Conservation (phyloP, 2,329 filamentous ascomycete species). For the Cladosporium sphaerospermum region DNA sequence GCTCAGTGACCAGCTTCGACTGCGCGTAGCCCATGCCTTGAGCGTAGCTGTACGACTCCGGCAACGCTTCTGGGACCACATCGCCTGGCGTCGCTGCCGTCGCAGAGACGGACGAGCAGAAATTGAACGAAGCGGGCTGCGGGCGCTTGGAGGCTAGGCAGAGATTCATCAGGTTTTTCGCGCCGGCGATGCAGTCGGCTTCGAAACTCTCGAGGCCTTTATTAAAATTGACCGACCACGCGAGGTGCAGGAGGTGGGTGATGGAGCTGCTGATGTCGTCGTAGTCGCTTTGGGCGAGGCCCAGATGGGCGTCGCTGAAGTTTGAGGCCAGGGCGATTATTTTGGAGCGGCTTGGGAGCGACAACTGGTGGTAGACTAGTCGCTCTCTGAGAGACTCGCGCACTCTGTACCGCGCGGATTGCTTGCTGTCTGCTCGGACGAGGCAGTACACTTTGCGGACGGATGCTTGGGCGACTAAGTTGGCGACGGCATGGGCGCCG, state of each 20-base stretch:
- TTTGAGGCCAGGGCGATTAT: constrained; percentile 22
- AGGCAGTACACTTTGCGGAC: constrained; percentile 29
- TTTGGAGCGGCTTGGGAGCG: constrained; percentile 21
- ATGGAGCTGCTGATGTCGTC: constrained; percentile 17
- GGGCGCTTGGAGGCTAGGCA: constrained; percentile 22
- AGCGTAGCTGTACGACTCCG: neutral
- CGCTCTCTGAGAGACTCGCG: constrained; percentile 30
- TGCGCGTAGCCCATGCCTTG: constrained; percentile 12
- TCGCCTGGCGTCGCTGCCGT: constrained; percentile 1
- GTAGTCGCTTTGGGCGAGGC: constrained; percentile 21
- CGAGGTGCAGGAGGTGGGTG: constrained; percentile 32
- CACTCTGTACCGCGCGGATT: constrained; percentile 29
- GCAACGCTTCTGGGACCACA: neutral
- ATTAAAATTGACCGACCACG: constrained; percentile 37
- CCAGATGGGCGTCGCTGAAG: constrained; percentile 23
- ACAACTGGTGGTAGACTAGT: constrained; percentile 28
- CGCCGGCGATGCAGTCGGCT: constrained; percentile 18
- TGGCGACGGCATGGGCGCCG: constrained; percentile 29
- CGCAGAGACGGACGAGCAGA: constrained; percentile 16
- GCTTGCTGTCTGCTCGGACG: constrained; percentile 41
- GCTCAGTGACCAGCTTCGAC: constrained; percentile 10
- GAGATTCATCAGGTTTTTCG: constrained; percentile 6
- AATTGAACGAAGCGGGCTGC: constrained; percentile 21
- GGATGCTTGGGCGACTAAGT: constrained; percentile 21
- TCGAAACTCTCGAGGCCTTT: constrained; percentile 28